A percentile compares a stretch with the other conserved stretches of the same genome.
Conservation (phyloP, 2,329 filamentous ascomycete genomes). For the Sporothrix schenckii region DNA sequence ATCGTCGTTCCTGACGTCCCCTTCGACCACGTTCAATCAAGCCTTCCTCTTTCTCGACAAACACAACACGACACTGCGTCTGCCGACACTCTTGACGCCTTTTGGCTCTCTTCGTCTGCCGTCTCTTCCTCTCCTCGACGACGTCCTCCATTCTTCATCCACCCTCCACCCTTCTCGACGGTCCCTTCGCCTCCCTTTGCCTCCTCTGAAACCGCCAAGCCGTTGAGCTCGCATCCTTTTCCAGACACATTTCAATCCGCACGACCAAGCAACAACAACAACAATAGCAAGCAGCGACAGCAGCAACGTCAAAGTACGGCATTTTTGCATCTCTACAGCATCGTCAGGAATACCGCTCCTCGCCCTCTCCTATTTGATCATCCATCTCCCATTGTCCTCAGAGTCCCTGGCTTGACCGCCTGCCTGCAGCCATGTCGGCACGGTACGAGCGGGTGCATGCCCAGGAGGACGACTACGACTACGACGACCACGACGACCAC, state of each 20-base stretch:
- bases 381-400: not conserved
- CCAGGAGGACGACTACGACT: constrained; percentile 50
- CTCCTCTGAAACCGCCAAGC: constrained; percentile 5
- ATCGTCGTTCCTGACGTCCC: constrained; percentile 6
- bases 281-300: not conserved
- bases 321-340: constrained; percentile 3
- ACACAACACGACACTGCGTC: not conserved
- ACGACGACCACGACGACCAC: constrained; percentile 59
- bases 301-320: not conserved
- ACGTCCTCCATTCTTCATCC: too few relatives aligned
- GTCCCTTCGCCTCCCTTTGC: not conserved
- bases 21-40: not conserved
- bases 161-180: not conserved
- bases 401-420: constrained; percentile 4
- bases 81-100: not conserved
- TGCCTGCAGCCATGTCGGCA: constrained; percentile 50
- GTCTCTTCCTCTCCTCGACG: not conserved
- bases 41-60: not conserved
- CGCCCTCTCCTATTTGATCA: not conserved
- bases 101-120: not conserved
- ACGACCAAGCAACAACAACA: not conserved
- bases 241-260: constrained; percentile 5
- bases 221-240: not conserved
- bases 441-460: constrained; percentile 62
- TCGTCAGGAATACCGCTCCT: too few relatives aligned